Conservation (phyloP, 306 rosid genomes). For the Citrullus colocynthis region DNA sequence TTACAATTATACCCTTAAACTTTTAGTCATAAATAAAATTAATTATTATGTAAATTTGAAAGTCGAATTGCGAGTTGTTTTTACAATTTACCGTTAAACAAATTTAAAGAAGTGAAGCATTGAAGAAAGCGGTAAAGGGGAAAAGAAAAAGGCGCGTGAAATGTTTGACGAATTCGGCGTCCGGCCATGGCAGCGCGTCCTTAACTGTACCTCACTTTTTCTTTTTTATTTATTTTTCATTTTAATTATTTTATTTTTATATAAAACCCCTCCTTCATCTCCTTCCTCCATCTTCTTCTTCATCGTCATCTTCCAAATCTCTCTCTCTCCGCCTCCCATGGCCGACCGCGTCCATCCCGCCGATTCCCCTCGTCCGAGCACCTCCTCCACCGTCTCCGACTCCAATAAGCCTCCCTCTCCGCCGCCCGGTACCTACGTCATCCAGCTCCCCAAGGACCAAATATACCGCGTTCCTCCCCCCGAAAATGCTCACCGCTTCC, state of each 20-base stretch:
- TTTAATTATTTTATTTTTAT: background rate
- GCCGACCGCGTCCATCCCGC: slow-evolving; percentile 62
- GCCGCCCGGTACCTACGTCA: slow-evolving; percentile 45
- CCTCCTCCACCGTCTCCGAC: background rate
- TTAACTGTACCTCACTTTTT: background rate
- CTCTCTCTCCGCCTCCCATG: slow-evolving; percentile 19
- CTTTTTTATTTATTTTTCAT: background rate
- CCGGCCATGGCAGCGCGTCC: background rate
- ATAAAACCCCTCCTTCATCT: background rate
- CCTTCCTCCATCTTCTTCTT: background rate
- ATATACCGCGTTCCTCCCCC: slow-evolving; percentile 77
- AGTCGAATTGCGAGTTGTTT: too few relatives aligned
- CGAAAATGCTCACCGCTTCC: slow-evolving; percentile 41
- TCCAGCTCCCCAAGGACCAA: slow-evolving; percentile 64
- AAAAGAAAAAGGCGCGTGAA: too few relatives aligned
- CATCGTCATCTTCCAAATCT: background rate
- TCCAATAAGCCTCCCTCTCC: slow-evolving; percentile 11
- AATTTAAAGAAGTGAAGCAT: too few relatives aligned
- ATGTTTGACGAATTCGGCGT: background rate
- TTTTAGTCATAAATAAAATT: too few relatives aligned
- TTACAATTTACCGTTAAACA: too few relatives aligned
- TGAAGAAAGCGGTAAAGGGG: too few relatives aligned
- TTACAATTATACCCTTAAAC: too few relatives aligned
- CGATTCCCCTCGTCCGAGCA: slow-evolving; percentile 20
- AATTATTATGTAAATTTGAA: too few relatives aligned